Percentiles rank a stretch among this genome's conserved stretches.
Conservation (phyloP, 2,329 filamentous ascomycete genomes). For the Phyllosticta capitalensis region DNA sequence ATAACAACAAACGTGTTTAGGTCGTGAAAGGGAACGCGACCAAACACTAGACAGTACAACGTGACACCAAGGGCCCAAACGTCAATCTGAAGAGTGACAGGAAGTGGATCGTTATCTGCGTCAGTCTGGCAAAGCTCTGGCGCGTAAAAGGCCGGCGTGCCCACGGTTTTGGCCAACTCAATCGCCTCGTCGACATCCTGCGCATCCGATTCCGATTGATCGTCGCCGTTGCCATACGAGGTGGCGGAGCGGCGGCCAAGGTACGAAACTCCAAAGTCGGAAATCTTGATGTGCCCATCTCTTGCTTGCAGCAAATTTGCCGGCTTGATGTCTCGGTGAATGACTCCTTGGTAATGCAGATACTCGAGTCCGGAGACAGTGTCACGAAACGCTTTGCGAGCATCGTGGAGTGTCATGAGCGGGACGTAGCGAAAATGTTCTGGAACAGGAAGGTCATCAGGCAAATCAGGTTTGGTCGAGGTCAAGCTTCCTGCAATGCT, state of each 20-base stretch:
- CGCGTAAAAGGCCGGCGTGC: slow-evolving; percentile 94
- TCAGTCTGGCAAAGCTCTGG: slow-evolving; percentile 93
- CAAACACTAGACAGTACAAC: slow-evolving; percentile 89
- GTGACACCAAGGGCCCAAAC: slow-evolving; percentile 97
- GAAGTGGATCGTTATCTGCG: slow-evolving; percentile 53
- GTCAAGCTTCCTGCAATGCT: slow-evolving; percentile 71
- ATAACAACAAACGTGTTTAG: slow-evolving; percentile 91
- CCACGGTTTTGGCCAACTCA: slow-evolving; percentile 90
- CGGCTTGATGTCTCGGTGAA: slow-evolving; percentile 44
- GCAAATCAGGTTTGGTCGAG: slow-evolving; percentile 40
- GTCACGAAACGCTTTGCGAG: slow-evolving; percentile 79
- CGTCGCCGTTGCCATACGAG: slow-evolving; percentile 39
- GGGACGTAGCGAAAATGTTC: slow-evolving; percentile 92
- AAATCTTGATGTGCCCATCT: slow-evolving; percentile 88
- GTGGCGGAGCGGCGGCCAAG: slow-evolving; percentile 81
- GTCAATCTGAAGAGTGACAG: slow-evolving; percentile 88
- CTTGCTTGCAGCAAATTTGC: slow-evolving; percentile 84
- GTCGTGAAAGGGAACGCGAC: slow-evolving; percentile 84
- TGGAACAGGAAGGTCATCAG: slow-evolving; percentile 58
- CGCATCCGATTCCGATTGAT: slow-evolving; percentile 71
- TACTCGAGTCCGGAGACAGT: slow-evolving; percentile 91
- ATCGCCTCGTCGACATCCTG: slow-evolving; percentile 83
- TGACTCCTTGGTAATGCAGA: slow-evolving; percentile 49
- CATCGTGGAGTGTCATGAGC: slow-evolving; percentile 77
- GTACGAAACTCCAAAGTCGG: slow-evolving; percentile 97